Evolutionary conservation across 2,329 filamentous ascomycete genomes (phyloP).

Genomic region (Ophiostoma sp.): DNA sequence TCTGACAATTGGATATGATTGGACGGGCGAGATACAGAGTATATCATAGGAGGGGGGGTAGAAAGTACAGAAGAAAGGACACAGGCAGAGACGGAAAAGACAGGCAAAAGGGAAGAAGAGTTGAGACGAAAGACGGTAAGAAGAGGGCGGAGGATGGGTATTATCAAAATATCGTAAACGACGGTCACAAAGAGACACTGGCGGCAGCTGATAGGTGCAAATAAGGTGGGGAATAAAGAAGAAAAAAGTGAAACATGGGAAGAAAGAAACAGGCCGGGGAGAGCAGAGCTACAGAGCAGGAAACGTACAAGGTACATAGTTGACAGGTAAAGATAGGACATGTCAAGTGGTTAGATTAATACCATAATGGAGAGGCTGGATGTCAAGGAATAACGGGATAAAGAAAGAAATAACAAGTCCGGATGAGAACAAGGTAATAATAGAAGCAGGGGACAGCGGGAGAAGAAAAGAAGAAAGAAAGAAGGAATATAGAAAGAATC

Average conservation of each 20-base stretch:
- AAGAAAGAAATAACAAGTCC: not conserved
- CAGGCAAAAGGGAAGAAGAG: not conserved
- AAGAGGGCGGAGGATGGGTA: not conserved
- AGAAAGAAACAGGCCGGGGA: not conserved
- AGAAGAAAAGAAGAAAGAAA: not conserved
- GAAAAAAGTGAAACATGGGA: constrained; percentile 12
- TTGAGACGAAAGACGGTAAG: not conserved
- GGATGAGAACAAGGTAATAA: not conserved
- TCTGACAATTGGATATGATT: no score
- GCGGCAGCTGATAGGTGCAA: not conserved
- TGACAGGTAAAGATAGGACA: not conserved
- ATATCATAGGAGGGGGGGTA: not conserved
- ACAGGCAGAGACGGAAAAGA: not conserved
- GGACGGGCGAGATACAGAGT: not conserved
- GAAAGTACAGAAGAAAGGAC: no score
- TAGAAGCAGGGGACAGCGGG: not conserved
- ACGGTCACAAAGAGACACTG: not conserved
- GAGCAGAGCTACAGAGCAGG: not conserved
- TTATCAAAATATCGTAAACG: not conserved
- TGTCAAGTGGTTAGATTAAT: not conserved
- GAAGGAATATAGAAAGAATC: not conserved
- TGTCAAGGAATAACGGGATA: not conserved
- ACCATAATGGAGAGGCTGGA: not conserved
- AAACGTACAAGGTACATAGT: not conserved
- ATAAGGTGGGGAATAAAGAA: not conserved